Conservation (phyloP, 306 rosid species). For the Quillaja saponaria region DNA sequence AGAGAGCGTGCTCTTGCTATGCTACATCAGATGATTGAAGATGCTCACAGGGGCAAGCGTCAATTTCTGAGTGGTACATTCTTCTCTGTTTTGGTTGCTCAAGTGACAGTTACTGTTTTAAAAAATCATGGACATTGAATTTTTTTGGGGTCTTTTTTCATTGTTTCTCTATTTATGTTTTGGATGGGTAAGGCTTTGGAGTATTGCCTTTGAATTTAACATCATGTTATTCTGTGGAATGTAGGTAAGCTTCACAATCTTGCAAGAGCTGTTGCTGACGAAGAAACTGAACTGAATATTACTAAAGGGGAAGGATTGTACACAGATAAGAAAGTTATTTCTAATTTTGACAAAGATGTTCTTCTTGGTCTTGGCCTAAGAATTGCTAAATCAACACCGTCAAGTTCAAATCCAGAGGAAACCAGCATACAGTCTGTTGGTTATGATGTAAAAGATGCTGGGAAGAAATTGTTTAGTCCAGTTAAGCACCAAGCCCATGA, state of each 20-base stretch:
- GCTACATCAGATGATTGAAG: constrained; percentile 96
- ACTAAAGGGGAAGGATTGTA: constrained; percentile 66
- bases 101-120: not conserved
- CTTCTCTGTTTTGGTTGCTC: constrained; percentile 24
- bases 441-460: constrained; percentile 81
- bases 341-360: constrained; percentile 64
- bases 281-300: constrained; percentile 72
- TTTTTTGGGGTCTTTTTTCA: constrained; percentile 9
- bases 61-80: constrained; percentile 88
- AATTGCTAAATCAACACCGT: constrained; percentile 64
- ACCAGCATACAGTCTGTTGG: constrained; percentile 52
- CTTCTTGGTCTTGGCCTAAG: constrained; percentile 86
- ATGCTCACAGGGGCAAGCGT: constrained; percentile 89
- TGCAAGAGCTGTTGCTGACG: constrained; percentile 97
- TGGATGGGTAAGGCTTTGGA: constrained; percentile 10
- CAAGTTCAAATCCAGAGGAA: constrained; percentile 56
- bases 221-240: constrained; percentile 29
- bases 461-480: constrained; percentile 77
- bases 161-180: not conserved
- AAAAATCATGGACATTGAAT: not conserved
- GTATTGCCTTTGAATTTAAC: constrained; percentile 27
- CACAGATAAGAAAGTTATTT: constrained; percentile 59
- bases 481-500: constrained; percentile 79
- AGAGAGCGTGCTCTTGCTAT: constrained; percentile 94
- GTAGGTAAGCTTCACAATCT: constrained; percentile 96